These are phyloP conservation scores for Cytospora mali DNA, from an alignment of 2,329 filamentous ascomycete species.

Conservation along the genomic window DNA sequence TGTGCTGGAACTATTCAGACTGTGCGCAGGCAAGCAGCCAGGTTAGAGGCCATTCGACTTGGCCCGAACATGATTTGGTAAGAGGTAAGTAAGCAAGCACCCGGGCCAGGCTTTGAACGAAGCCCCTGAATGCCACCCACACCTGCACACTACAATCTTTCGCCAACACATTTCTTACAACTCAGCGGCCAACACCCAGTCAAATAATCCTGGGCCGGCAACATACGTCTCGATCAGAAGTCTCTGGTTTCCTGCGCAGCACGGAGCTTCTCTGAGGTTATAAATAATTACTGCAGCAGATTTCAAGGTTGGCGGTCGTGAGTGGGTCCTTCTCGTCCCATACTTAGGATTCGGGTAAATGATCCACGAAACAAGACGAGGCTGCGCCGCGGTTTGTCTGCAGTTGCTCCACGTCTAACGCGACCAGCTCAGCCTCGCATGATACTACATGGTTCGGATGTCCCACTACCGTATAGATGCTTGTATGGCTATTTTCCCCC, in stretches of 20 bases:
- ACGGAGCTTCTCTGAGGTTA: background rate
- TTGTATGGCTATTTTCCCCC: background rate
- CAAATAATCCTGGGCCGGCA: background rate
- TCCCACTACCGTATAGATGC: background rate
- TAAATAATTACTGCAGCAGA: conserved; percentile 1
- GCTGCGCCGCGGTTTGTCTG: conserved; percentile 12
- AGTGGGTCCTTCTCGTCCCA: background rate
- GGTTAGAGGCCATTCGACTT: background rate
- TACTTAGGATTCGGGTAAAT: background rate
- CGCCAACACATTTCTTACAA: background rate
- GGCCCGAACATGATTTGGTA: no score
- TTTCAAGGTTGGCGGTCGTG: no score
- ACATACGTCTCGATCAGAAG: background rate
- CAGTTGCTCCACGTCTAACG: conserved; percentile 12
- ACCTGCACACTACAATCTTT: background rate
- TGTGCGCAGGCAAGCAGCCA: no score
- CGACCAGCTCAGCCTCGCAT: conserved; percentile 20
- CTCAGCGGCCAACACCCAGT: background rate
- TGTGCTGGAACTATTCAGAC: no score
- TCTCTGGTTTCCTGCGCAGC: no score
- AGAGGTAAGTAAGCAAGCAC: background rate
- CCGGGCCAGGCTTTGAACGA: background rate
- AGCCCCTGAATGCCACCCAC: background rate
- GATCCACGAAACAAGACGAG: conserved; percentile 18
- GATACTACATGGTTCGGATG: no score